Conservation (phyloP, 2,329 filamentous ascomycete genomes). For the Sporothrix humicola region DNA sequence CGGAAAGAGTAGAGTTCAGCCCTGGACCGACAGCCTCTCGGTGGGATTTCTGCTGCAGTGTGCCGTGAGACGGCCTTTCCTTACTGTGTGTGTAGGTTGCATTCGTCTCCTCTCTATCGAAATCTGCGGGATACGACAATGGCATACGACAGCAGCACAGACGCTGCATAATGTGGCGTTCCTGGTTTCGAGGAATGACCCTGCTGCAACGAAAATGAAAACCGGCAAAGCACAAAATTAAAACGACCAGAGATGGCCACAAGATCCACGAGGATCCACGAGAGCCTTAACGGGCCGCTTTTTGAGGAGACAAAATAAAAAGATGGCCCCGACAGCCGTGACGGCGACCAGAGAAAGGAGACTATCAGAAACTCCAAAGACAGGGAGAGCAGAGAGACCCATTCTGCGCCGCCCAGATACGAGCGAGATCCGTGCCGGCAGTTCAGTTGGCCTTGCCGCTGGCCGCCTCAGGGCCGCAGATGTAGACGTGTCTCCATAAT, state of each 20-base stretch:
- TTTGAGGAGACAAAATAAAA: not conserved
- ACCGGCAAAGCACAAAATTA: not conserved
- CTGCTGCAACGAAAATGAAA: not conserved
- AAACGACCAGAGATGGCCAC: not conserved
- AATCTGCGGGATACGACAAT: not conserved
- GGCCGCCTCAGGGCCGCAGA: no score
- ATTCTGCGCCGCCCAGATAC: no score
- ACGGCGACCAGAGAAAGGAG: no score
- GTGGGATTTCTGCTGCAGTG: constrained; percentile 3
- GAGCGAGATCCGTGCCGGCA: no score
- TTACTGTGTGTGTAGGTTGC: not conserved
- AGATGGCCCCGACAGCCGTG: not conserved
- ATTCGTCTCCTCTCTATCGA: not conserved
- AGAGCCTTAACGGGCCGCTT: not conserved
- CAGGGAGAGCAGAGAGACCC: no score
- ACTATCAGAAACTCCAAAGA: no score
- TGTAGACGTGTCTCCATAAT: not conserved
- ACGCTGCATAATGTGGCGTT: not conserved
- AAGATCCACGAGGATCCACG: no score
- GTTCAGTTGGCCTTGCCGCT: no score
- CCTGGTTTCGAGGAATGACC: not conserved
- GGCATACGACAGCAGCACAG: no score
- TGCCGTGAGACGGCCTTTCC: not conserved
- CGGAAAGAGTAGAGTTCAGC: not conserved
- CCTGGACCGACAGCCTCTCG: constrained; percentile 1